Conservation (phyloP, 768 basidiomycete genomes). For the Termitomyces sp. region DNA sequence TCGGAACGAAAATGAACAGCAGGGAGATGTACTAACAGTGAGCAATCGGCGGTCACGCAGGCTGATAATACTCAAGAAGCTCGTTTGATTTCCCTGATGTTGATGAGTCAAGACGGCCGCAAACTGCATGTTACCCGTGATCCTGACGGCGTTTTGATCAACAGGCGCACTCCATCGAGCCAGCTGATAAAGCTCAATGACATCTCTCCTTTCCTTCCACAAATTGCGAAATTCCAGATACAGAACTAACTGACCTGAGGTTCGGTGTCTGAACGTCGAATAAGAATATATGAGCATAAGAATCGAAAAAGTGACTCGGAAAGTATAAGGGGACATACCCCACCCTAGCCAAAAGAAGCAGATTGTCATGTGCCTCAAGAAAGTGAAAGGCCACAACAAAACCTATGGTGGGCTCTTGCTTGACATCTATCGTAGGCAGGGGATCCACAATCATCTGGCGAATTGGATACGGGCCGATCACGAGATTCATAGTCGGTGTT, state of each 20-base stretch:
- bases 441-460: background rate
- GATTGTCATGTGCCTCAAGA: background rate
- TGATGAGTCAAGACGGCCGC: background rate
- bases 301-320: background rate
- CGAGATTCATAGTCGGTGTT: background rate
- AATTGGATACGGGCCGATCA: background rate
- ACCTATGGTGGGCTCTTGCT: background rate
- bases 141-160: background rate
- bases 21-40: background rate
- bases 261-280: background rate
- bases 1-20: background rate
- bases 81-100: background rate
- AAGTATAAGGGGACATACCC: background rate
- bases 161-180: background rate
- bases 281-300: background rate
- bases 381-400: slow-evolving; percentile 1
- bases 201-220: background rate
- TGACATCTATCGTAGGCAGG: background rate
- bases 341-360: background rate
- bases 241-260: background rate
- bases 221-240: background rate
- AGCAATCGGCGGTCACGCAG: background rate
- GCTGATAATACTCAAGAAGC: background rate
- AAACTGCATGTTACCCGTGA: background rate
- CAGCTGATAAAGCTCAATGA: background rate